Base-by-base conservation (phyloP, 139 green algal species). In the Coccomyxa sp. region DNA sequence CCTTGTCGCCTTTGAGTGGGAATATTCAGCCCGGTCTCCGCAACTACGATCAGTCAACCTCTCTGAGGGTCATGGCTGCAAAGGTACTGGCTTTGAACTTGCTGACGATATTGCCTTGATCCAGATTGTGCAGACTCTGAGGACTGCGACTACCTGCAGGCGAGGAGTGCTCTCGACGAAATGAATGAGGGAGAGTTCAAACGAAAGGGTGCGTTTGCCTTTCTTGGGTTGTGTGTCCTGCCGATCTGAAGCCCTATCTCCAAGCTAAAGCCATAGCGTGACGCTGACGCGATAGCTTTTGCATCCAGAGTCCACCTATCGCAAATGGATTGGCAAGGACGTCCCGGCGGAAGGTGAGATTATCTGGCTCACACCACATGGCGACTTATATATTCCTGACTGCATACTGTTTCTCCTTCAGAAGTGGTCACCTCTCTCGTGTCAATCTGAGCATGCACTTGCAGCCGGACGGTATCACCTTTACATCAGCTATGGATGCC, bases 401-500 rank as follows among this genome's bases (percentile, higher is more conserved):
- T 14, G 27, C 58, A 34, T 38, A 18, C 9, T 34, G 35, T 37
- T 31, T 39, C 40, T 71, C 39, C 8, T 9, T 16, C n/a, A n/a
- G n/a, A 24, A 64, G 4, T 68, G 44, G 2, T 27, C 14, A 18
- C 33, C 12, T 8, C 6, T 41, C 12, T 44, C 7, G 10, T 37
- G 29, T 40, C 18, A 54, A 24, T 16, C 54, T 18, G 35, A 58
- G 22, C 33, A 68, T 68, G 12, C 22, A 75, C 24, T 24, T 78
- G 74, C 86, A 93, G 90, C 87, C 74, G 88, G 82, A 14, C 86
- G 96, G 12, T 99, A 99, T 83, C 93, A 98, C 78, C 89, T 99
- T 39, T 98, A 98, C 84, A 86, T 99, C n/a, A 91, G 86, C 16
- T 91, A 94, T 35, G 95, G 94, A 0, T 99, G 96, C 77, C 96